Base-by-base conservation (phyloP, 805 yeast genomes). In the Phaffomyces thermotolerans region DNA sequence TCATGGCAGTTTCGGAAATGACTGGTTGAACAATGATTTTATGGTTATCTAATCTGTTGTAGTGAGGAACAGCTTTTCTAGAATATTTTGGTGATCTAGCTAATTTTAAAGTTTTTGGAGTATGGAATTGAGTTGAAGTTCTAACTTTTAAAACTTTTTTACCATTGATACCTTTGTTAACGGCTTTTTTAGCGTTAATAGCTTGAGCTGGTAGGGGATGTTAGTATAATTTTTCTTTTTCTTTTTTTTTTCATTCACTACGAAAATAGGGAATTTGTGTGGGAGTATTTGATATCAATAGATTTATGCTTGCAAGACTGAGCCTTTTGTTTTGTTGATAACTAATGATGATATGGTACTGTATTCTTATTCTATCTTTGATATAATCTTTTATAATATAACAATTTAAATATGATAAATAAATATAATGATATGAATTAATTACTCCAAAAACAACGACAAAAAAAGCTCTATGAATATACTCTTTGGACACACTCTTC, bases 1-100 rank as follows among this genome's bases (percentile, higher is more conserved):
- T 91, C 86, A 93, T 89, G 68, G 99, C 96, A 61, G 96, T 87
- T 81, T 93, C 99, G 63, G 95, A 81, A 71, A 91, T 91, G 74
- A 91, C 81, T 78, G 97, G 97, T 63, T 87, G 76, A 72, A 86
- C 84, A 68, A 93, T 81, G 68, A 89, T 75, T 76, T 87, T 88
- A 93, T 85, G 84, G 66, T 95, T 85, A 72, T 93, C 99, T 68
- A 87, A 72, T 81, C 98, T 93, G 75, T 84, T 81, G 83, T 83
- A 84, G 79, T 93, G 98, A 67, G 97, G 95, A 64, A 93, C 95
- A 62, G 96, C 72, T 80, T 88, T 93, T 72, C 86, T 75, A 65
- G 95, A 86, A 77, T 91, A 91, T 75, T 84, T 85, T 76, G 99
- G 98, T 67, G 81, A 65, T 79, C 96, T 89, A 60, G 96, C 78